Evolutionary conservation across 2,329 filamentous ascomycete species (phyloP).

Genomic region (Clonostachys rosea): DNA sequence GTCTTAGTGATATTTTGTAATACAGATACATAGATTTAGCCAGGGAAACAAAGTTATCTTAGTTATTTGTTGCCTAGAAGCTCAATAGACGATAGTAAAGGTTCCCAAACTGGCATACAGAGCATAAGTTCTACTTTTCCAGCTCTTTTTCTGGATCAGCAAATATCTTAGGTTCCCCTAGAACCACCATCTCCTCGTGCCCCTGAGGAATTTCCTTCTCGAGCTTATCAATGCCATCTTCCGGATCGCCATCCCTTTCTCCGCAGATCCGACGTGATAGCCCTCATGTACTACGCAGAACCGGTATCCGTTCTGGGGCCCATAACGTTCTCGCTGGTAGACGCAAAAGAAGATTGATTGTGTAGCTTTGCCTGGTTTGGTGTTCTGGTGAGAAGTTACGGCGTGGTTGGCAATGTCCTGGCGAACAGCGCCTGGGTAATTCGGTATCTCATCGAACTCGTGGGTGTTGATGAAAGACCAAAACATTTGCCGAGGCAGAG

Average conservation of each 20-base stretch:
- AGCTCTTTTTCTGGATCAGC: no score
- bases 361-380: neutral
- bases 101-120: no score
- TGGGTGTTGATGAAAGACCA: neutral
- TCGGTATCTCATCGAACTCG: neutral
- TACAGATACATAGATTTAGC: no score
- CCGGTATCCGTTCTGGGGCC: neutral
- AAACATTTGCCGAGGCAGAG: no score
- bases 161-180: neutral
- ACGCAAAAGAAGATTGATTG: neutral
- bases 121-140: no score
- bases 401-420: neutral
- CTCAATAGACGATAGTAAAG: no score
- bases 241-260: neutral
- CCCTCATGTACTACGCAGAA: neutral
- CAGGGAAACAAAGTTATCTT: no score
- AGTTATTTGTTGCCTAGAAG: no score
- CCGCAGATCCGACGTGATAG: neutral
- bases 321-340: neutral
- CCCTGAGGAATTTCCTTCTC: neutral
- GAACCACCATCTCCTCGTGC: neutral
- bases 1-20: no score
- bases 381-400: neutral
- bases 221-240: neutral
- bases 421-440: neutral